Percentiles rank a stretch among this genome's conserved stretches.
phyloP scores from a whole-genome alignment of 2,329 filamentous ascomycete species.

The Hortaea werneckii region DNA sequence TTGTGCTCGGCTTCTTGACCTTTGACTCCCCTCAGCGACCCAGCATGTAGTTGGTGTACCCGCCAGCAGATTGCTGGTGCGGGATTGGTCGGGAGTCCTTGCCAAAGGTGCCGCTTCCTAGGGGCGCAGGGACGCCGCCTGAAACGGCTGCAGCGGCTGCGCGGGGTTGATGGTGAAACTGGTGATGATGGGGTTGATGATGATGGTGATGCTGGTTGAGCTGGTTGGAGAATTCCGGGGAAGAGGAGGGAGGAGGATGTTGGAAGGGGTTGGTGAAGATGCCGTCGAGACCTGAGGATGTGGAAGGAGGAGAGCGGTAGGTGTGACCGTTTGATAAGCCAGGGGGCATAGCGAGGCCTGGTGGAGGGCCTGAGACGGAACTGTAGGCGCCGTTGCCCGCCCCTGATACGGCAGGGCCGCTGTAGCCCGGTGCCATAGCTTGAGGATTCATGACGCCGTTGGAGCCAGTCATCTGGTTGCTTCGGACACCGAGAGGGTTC shows the following conservation, averaged over 20 bases:
- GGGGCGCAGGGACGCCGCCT: slow-evolving; percentile 19
- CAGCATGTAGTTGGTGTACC: slow-evolving; percentile 10
- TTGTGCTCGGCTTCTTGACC: no score
- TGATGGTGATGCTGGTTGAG: slow-evolving; percentile 8
- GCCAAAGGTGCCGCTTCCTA: slow-evolving; percentile 17
- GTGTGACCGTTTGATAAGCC: slow-evolving; percentile 10
- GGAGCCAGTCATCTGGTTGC: slow-evolving; percentile 53
- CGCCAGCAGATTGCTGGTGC: background rate
- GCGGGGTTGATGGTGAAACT: no score
- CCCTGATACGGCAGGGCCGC: slow-evolving; percentile 35
- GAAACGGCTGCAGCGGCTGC: slow-evolving; percentile 5
- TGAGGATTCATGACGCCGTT: slow-evolving; percentile 42
- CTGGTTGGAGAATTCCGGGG: slow-evolving; percentile 13
- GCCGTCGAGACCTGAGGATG: slow-evolving; percentile 13
- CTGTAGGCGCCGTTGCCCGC: slow-evolving; percentile 57
- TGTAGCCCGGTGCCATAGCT: slow-evolving; percentile 43
- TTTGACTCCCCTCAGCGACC: background rate
- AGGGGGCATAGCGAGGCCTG: slow-evolving; percentile 67
- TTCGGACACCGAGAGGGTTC: slow-evolving; percentile 87
- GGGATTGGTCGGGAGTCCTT: slow-evolving; percentile 7
- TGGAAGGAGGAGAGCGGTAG: slow-evolving; percentile 9
- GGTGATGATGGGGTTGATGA: no score
- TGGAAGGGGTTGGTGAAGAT: slow-evolving; percentile 22
- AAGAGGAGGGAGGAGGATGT: background rate
- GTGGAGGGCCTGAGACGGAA: slow-evolving; percentile 53